phyloP scores from a whole-genome alignment of 305 asterid genomes.

The Solanum hybrid region DNA sequence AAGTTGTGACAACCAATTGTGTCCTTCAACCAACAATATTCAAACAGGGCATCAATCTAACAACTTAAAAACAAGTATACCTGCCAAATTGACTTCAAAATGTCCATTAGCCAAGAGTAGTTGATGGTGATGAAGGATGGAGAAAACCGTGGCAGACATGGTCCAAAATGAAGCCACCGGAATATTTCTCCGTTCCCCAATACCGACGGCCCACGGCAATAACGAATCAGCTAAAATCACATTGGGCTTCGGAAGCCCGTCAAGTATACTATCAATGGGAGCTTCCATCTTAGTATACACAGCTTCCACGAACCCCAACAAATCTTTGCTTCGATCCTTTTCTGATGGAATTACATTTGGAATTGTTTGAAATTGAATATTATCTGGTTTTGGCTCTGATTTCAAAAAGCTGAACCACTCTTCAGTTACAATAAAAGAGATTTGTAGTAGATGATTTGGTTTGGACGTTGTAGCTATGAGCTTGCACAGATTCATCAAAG shows the following conservation, averaged over 20 bases:
- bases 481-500: conserved; percentile 69
- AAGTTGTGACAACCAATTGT: too few relatives aligned
- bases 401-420: conserved; percentile 61
- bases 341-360: conserved; percentile 48
- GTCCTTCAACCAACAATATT: too few relatives aligned
- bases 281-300: conserved; percentile 25
- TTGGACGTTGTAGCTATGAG: conserved; percentile 10
- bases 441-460: not conserved
- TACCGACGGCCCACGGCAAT: conserved; percentile 16
- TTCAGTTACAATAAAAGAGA: conserved; percentile 50
- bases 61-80: not conserved
- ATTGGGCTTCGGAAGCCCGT: conserved; percentile 7
- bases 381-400: conserved; percentile 16
- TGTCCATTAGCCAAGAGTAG: conserved; percentile 27
- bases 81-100: conserved; percentile 15
- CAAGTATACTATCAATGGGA: conserved; percentile 32
- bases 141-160: conserved; percentile 27
- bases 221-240: conserved; percentile 20
- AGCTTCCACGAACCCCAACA: conserved; percentile 15
- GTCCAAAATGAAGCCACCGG: conserved; percentile 36
- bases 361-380: conserved; percentile 24
- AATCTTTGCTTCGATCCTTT: conserved; percentile 14
- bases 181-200: conserved; percentile 27
- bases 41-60: too few relatives aligned
- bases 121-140: conserved; percentile 20